phyloP scores from a whole-genome alignment of 2,329 filamentous ascomycete species.

The Verticillium longisporum region DNA sequence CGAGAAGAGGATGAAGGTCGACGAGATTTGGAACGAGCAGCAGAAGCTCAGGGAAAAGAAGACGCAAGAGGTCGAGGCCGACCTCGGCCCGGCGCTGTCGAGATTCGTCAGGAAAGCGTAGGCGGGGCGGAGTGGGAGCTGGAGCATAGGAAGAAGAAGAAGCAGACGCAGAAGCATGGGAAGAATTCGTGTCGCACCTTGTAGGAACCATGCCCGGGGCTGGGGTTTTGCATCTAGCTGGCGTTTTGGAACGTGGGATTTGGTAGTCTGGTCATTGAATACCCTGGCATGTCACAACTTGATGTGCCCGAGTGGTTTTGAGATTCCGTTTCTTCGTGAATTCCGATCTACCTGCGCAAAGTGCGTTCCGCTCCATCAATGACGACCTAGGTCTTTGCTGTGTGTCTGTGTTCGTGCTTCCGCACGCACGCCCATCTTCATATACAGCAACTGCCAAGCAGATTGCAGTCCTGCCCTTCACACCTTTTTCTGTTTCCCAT shows the following conservation, averaged over 20 bases:
- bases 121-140: neutral
- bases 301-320: neutral
- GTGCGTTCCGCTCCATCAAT: neutral
- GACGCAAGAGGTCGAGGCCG: conserved; percentile 56
- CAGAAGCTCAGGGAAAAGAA: conserved; percentile 60
- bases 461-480: neutral
- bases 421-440: neutral
- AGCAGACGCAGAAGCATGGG: too few species aligned
- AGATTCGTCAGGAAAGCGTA: conserved; percentile 73
- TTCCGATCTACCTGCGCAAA: neutral
- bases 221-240: conserved; percentile 9
- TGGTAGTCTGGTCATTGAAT: conserved; percentile 5
- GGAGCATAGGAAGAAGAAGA: too few species aligned
- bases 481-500: neutral
- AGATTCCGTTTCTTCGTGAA: neutral
- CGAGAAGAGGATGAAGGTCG: conserved; percentile 81
- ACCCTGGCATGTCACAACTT: conserved; percentile 5
- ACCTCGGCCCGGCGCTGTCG: conserved; percentile 78
- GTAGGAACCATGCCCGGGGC: neutral
- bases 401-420: neutral
- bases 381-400: neutral
- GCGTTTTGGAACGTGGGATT: conserved; percentile 7
- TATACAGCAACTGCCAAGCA: neutral
- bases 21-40: conserved; percentile 72
- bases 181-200: neutral